Conservation (phyloP, 768 basidiomycete species). For the Kwoniella newhampshirensis region DNA sequence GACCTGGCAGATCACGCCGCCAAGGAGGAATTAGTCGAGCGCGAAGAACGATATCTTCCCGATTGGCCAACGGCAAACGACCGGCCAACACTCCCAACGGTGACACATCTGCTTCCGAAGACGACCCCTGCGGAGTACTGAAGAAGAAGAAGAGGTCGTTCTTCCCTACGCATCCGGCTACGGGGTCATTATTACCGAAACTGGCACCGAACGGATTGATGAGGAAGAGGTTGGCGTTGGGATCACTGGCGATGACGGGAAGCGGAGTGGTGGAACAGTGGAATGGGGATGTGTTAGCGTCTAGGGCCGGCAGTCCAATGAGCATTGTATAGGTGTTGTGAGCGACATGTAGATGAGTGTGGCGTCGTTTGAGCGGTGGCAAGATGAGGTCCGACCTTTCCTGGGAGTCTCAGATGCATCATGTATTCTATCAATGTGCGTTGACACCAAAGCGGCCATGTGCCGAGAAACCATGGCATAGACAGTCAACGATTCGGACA, state of each 20-base stretch:
- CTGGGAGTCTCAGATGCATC: too few relatives aligned
- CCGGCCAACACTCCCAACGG: background rate
- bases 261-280: conserved; percentile 8
- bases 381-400: too few relatives aligned
- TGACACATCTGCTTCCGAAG: conserved; percentile 13
- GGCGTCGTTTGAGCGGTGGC: too few relatives aligned
- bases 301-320: conserved; percentile 5
- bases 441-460: too few relatives aligned
- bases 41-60: background rate
- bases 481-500: too few relatives aligned
- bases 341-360: too few relatives aligned
- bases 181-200: conserved; percentile 1
- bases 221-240: background rate
- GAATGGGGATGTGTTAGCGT: conserved; percentile 1
- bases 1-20: conserved; percentile 11
- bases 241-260: background rate
- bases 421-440: too few relatives aligned
- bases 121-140: conserved; percentile 18
- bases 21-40: conserved; percentile 11
- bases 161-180: conserved; percentile 15
- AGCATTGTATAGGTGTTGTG: background rate
- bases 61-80: background rate
- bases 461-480: too few relatives aligned
- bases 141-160: conserved; percentile 33
- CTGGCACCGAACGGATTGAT: conserved; percentile 1